Conservation (phyloP, 1,284 basidiomycete genomes). For the Moesziomyces antarcticus region DNA sequence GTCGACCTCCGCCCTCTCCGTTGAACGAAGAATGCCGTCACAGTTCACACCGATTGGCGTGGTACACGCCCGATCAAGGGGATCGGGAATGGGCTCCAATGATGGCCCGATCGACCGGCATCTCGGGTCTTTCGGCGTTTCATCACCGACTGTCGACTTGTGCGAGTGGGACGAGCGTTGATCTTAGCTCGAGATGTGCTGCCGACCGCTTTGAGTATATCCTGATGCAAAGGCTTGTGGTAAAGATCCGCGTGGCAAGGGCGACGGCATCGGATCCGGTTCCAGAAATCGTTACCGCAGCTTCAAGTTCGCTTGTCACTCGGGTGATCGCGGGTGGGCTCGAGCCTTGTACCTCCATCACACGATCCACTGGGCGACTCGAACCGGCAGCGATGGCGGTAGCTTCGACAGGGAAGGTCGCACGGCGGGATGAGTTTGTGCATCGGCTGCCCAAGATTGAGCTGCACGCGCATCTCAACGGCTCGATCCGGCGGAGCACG, state of each 20-base stretch:
- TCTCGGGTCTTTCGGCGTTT: too few species aligned
- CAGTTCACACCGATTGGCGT: background rate
- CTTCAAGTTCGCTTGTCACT: too few species aligned
- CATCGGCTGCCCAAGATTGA: constrained; percentile 39
- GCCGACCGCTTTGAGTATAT: too few species aligned
- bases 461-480: constrained; percentile 53
- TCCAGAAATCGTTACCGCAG: too few species aligned
- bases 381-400: background rate
- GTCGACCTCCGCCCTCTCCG: constrained; percentile 10
- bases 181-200: background rate
- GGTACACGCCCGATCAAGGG: background rate
- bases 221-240: too few species aligned
- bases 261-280: too few species aligned
- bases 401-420: background rate
- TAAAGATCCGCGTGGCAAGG: too few species aligned
- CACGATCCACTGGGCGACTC: background rate
- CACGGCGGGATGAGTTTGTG: constrained; percentile 2
- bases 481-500: constrained; percentile 44
- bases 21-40: background rate
- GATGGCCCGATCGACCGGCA: too few species aligned
- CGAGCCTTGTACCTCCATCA: too few species aligned
- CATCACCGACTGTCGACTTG: constrained; percentile 2
- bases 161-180: background rate
- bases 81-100: too few species aligned
- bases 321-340: too few species aligned